A percentile compares a stretch with the other conserved stretches of the same genome.
These are phyloP conservation scores for Kuraishia hungarica DNA, from an alignment of 805 yeast species.

Conservation along the genomic window DNA sequence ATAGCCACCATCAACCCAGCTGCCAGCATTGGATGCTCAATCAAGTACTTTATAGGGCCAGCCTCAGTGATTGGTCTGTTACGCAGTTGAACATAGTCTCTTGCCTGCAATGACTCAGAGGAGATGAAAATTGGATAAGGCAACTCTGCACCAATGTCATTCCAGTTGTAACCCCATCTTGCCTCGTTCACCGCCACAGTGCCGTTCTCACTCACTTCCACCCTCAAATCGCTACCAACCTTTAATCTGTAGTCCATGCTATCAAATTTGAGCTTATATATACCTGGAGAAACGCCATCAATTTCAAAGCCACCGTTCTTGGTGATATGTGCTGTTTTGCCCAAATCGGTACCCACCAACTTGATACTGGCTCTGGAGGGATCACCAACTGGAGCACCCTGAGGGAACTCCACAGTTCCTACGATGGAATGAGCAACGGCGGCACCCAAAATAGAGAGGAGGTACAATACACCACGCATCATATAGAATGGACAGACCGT, in stretches of 20 bases:
- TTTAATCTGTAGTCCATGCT: conserved; percentile 13
- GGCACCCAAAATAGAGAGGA: conserved; percentile 3
- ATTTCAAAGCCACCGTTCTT: conserved; percentile 10
- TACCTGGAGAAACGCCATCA: conserved; percentile 5
- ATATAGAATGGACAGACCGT: too few species aligned
- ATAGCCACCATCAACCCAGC: conserved; percentile 4
- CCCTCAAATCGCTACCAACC: conserved; percentile 7
- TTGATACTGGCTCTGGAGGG: conserved; percentile 12
- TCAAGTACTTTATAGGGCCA: conserved; percentile 8
- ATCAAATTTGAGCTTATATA: conserved; percentile 9
- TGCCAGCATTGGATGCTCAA: conserved; percentile 12
- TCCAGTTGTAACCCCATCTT: background rate
- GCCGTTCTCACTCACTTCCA: conserved; percentile 5
- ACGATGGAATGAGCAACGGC: conserved; percentile 1
- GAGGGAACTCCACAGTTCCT: conserved; percentile 2
- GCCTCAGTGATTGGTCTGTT: conserved; percentile 11
- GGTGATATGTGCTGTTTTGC: conserved; percentile 7
- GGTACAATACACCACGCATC: background rate
- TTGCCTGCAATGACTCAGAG: conserved; percentile 7
- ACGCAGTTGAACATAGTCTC: conserved; percentile 10
- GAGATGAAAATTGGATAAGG: background rate
- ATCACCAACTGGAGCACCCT: conserved; percentile 7
- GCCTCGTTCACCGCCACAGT: background rate
- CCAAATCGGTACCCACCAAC: background rate
- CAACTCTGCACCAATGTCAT: background rate